Percentiles rank a stretch among this genome's conserved stretches.
These are phyloP conservation scores for Russula sp. DNA, from an alignment of 768 basidiomycete species.

Conservation along the genomic window DNA sequence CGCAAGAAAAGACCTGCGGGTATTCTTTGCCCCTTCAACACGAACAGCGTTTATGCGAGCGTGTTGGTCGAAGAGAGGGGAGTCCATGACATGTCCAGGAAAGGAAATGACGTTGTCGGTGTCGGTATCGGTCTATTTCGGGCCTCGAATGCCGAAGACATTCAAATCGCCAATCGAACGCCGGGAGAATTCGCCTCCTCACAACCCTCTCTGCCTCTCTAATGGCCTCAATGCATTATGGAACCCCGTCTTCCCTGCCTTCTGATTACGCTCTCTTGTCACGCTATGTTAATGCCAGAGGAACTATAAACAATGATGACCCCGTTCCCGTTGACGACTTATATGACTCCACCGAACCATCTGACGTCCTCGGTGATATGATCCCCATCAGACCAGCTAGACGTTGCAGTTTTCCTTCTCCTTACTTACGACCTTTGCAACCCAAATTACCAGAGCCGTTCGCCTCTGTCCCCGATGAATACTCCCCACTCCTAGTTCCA, in stretches of 20 bases:
- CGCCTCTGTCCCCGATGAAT: slow-evolving; percentile 32
- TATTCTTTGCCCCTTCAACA: slow-evolving; percentile 71
- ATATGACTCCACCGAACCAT: not conserved
- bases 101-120: slow-evolving; percentile 4
- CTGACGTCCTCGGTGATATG: not conserved
- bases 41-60: slow-evolving; percentile 73
- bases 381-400: not conserved
- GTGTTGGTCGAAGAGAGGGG: slow-evolving; percentile 49
- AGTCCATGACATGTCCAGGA: slow-evolving; percentile 19
- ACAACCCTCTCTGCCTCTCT: slow-evolving; percentile 15
- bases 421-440: slow-evolving; percentile 41
- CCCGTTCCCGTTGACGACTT: slow-evolving; percentile 11
- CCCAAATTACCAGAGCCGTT: slow-evolving; percentile 38
- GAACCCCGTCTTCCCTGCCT: slow-evolving; percentile 54
- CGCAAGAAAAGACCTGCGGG: slow-evolving; percentile 77
- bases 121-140: no score
- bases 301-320: slow-evolving; percentile 4
- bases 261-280: slow-evolving; percentile 66
- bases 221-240: slow-evolving; percentile 48
- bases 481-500: slow-evolving; percentile 42
- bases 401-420: slow-evolving; percentile 38
- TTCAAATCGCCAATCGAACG: not conserved
- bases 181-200: not conserved
- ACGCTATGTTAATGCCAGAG: slow-evolving; percentile 41
- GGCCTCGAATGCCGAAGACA: not conserved